These are phyloP conservation scores for Glaciozyma martinii DNA, from an alignment of 768 basidiomycete species.

Conservation along the genomic window DNA sequence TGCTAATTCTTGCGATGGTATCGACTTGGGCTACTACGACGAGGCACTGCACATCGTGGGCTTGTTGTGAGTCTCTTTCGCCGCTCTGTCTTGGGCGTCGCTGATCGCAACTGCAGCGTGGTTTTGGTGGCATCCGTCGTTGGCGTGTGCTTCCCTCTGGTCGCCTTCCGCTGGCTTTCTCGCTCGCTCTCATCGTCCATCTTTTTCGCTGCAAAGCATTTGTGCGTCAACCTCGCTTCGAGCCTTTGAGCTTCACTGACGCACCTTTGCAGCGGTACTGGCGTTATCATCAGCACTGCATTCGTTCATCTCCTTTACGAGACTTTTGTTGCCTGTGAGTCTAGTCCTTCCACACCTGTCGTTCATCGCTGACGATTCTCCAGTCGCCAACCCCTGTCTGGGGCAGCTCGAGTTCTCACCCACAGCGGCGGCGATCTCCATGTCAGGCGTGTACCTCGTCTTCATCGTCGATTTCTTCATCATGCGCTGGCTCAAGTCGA, in stretches of 20 bases:
- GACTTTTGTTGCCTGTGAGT: conserved; percentile 39
- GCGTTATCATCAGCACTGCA: conserved; percentile 39
- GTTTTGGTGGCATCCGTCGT: conserved; percentile 22
- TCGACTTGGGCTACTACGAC: conserved; percentile 29
- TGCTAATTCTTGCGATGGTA: conserved; percentile 10
- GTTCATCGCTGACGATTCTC: no score
- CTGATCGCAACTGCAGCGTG: conserved; percentile 1
- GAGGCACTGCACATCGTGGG: conserved; percentile 28
- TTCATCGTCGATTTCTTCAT: conserved; percentile 39
- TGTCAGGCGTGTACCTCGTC: conserved; percentile 37
- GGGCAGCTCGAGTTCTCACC: conserved; percentile 39
- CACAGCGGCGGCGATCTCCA: conserved; percentile 38
- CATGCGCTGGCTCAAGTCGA: conserved; percentile 28
- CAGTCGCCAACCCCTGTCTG: conserved; percentile 36
- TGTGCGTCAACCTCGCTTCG: background rate
- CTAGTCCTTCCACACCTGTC: no score
- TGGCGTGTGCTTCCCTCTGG: conserved; percentile 27
- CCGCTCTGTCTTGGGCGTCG: no score
- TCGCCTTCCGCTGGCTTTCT: conserved; percentile 6
- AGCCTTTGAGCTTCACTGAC: no score
- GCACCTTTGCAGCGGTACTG: conserved; percentile 21
- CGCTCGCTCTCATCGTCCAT: background rate
- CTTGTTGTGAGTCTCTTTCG: conserved; percentile 15
- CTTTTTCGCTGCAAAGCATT: conserved; percentile 28
- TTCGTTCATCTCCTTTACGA: conserved; percentile 40